Evolutionary conservation across 2,329 filamentous ascomycete species (phyloP).

Genomic region (Colletotrichum melonis): DNA sequence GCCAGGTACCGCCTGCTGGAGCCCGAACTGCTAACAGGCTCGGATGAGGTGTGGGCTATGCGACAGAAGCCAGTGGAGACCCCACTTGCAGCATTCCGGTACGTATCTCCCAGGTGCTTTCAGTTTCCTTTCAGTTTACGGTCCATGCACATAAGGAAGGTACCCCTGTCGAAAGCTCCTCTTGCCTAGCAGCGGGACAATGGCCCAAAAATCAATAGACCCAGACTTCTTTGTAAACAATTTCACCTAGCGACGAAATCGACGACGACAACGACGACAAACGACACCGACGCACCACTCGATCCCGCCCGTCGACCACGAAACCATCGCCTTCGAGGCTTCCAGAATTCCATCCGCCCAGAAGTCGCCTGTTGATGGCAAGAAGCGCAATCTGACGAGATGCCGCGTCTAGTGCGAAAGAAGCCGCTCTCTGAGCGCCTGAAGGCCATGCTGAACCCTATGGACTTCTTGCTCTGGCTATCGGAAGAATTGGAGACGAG

Average conservation of each 20-base stretch:
- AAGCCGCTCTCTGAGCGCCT: slow-evolving; percentile 85
- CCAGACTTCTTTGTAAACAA: slow-evolving; percentile 34
- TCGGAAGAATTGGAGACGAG: slow-evolving; percentile 93
- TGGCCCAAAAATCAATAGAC: slow-evolving; percentile 34
- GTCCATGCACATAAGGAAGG: not conserved
- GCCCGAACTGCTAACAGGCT: not conserved
- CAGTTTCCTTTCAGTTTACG: not conserved
- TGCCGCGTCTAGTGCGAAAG: slow-evolving; percentile 85
- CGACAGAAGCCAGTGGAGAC: not conserved
- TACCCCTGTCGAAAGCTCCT: slow-evolving; percentile 27
- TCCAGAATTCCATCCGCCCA: not conserved
- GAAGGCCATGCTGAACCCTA: slow-evolving; percentile 82
- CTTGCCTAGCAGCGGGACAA: slow-evolving; percentile 27
- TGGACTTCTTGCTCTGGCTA: slow-evolving; percentile 90
- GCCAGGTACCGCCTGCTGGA: slow-evolving; percentile 21
- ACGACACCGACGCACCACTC: not conserved
- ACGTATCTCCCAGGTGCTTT: not conserved
- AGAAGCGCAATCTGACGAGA: slow-evolving; percentile 46
- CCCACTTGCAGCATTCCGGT: not conserved
- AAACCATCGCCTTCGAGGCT: not conserved
- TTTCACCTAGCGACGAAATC: slow-evolving; percentile 16
- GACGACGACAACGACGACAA: not conserved
- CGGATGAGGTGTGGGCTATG: not conserved
- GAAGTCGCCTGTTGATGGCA: not conserved
- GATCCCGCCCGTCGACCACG: not conserved